These are phyloP conservation scores for Amanita exitialis DNA, from an alignment of 768 basidiomycete genomes.

Conservation along the genomic window DNA sequence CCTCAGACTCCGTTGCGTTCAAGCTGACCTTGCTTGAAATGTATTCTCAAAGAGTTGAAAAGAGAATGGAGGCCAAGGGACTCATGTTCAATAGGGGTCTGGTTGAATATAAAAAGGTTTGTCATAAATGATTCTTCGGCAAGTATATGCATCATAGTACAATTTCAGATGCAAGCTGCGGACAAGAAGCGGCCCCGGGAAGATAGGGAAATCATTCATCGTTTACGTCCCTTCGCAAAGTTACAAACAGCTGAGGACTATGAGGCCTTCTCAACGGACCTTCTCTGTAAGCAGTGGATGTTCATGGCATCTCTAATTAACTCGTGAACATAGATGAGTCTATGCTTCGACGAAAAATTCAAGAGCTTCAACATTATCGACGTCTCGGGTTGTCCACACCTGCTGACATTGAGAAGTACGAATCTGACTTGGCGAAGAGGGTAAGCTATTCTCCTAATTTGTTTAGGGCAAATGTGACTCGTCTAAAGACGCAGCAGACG, in stretches of 20 bases:
- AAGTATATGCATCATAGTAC: conserved; percentile 5
- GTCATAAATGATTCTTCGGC: conserved; percentile 9
- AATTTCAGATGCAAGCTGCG: conserved; percentile 68
- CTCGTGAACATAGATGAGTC: conserved; percentile 58
- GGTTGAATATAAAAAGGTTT: conserved; percentile 89
- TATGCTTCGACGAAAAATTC: conserved; percentile 76
- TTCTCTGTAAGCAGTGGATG: conserved; percentile 59
- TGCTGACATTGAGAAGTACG: conserved; percentile 89
- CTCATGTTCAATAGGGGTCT: conserved; percentile 89
- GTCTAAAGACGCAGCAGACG: conserved; percentile 39
- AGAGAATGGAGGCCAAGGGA: conserved; percentile 74
- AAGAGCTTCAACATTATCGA: conserved; percentile 86
- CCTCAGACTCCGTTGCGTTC: conserved; percentile 71
- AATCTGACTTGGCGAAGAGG: conserved; percentile 60
- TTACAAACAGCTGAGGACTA: conserved; percentile 89
- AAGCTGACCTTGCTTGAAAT: conserved; percentile 87
- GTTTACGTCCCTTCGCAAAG: conserved; percentile 83
- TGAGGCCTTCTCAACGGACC: conserved; percentile 78
- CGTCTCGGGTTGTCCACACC: conserved; percentile 74
- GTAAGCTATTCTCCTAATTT: conserved; percentile 32
- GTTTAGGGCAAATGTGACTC: conserved; percentile 7
- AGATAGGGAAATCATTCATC: conserved; percentile 83
- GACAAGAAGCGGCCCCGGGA: conserved; percentile 90
- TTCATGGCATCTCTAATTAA: not conserved
- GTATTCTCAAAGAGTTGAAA: conserved; percentile 83